Percentiles rank a stretch among this genome's conserved stretches.
Evolutionary conservation across 257 asterid species (phyloP).

Genomic region (Paraleonurus japonicus): DNA sequence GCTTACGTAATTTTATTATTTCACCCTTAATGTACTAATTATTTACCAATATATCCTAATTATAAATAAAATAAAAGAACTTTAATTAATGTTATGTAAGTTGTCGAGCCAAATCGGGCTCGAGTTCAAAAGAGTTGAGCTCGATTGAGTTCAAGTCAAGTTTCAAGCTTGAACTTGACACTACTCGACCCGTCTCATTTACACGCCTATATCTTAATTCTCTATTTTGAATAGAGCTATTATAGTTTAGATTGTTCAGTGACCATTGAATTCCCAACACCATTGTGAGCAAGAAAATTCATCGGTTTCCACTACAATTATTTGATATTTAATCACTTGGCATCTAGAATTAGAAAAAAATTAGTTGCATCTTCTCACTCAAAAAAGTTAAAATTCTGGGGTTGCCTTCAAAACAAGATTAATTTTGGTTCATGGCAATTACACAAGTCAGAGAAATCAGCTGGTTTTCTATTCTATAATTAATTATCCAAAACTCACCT

Average conservation of each 20-base stretch:
- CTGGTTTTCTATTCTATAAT: not conserved
- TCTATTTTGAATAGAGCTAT: constrained; percentile 4
- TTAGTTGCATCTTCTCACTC: not conserved
- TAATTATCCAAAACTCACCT: constrained; percentile 41
- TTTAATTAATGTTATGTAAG: not conserved
- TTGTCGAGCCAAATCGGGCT: not conserved
- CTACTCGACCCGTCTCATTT: not conserved
- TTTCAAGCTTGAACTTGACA: not conserved
- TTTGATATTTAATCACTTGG: not conserved
- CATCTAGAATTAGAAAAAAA: not conserved
- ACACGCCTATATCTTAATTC: not conserved
- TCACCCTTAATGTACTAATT: not conserved
- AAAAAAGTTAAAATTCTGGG: not conserved
- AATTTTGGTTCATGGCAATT: not conserved
- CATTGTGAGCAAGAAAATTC: not conserved
- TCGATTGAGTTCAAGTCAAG: not conserved
- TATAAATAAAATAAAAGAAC: no score
- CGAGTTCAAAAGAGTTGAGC: not conserved
- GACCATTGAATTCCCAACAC: constrained; percentile 6
- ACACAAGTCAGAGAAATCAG: constrained; percentile 18
- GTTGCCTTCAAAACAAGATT: not conserved
- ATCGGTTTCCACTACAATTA: not conserved
- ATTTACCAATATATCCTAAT: not conserved
- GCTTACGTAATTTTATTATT: no score
- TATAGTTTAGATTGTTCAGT: not conserved